Conservation (phyloP, 306 rosid genomes). For the Cicer arietinum region DNA sequence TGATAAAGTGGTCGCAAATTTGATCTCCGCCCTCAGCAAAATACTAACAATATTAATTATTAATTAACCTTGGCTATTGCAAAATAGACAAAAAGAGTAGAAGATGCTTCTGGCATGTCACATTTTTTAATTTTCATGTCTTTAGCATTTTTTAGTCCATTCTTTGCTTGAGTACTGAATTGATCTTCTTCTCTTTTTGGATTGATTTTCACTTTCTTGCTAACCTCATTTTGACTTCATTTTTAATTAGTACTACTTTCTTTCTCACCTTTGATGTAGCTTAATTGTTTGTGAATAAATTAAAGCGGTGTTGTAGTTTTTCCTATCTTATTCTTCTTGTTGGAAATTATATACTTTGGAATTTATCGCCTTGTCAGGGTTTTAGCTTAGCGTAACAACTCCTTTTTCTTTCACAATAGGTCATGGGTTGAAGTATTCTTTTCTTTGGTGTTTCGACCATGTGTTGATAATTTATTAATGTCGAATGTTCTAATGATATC, state of each 20-base stretch:
- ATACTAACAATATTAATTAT: too few relatives aligned
- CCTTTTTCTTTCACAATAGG: background rate
- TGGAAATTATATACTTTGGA: background rate
- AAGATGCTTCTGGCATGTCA: background rate
- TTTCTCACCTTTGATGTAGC: background rate
- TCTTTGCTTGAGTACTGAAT: background rate
- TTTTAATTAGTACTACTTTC: constrained; percentile 6
- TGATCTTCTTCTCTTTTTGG: background rate
- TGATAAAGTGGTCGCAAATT: too few relatives aligned
- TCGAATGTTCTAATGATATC: constrained; percentile 39
- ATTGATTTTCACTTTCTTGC: constrained; percentile 11
- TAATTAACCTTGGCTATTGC: too few relatives aligned
- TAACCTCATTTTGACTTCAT: constrained; percentile 25
- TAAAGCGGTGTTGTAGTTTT: background rate
- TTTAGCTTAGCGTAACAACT: background rate
- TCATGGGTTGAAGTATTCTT: background rate
- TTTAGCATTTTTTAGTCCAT: constrained; percentile 1
- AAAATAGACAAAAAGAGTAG: background rate
- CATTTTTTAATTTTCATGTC: constrained; percentile 6
- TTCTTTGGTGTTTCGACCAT: background rate
- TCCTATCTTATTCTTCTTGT: background rate
- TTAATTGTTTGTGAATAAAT: constrained; percentile 6
- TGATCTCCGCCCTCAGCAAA: too few relatives aligned
- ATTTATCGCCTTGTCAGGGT: background rate
- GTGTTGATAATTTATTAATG: constrained; percentile 29